Evolutionary conservation across 2,329 filamentous ascomycete genomes (phyloP).

Genomic region (Leptographium radiaticola): DNA sequence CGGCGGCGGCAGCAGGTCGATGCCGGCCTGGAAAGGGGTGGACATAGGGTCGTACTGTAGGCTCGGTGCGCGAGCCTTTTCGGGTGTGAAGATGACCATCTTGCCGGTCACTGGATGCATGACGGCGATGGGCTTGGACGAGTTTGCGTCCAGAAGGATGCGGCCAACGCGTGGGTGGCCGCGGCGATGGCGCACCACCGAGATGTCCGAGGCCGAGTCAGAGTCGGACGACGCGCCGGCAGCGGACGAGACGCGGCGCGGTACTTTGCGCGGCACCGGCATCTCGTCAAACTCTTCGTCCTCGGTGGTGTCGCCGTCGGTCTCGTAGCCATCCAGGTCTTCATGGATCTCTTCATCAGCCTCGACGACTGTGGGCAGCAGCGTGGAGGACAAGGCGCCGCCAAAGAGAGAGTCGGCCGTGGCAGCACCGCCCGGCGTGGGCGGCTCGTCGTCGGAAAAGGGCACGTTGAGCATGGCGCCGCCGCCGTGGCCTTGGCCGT

Average conservation of each 20-base stretch:
- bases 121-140: slow-evolving; percentile 45
- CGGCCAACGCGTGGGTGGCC: slow-evolving; percentile 41
- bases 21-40: slow-evolving; percentile 10
- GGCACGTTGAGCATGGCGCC: slow-evolving; percentile 9
- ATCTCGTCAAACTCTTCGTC: slow-evolving; percentile 40
- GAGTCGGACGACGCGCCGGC: slow-evolving; percentile 32
- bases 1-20: slow-evolving; percentile 13
- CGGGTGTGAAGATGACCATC: slow-evolving; percentile 51
- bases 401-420: not conserved
- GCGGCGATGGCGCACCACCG: slow-evolving; percentile 31
- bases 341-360: not conserved
- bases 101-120: slow-evolving; percentile 44
- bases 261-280: slow-evolving; percentile 33
- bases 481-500: slow-evolving; percentile 14
- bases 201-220: slow-evolving; percentile 35
- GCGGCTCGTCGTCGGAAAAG: slow-evolving; percentile 18
- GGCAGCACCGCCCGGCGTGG: no score
- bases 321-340: slow-evolving; percentile 36
- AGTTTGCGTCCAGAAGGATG: slow-evolving; percentile 39
- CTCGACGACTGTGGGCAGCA: not conserved
- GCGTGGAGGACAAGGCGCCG: not conserved
- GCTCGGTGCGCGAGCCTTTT: slow-evolving; percentile 16
- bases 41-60: not conserved
- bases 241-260: slow-evolving; percentile 18
- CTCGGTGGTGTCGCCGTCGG: slow-evolving; percentile 49